These are phyloP conservation scores for Neofusicoccum umdonicola DNA, from an alignment of 2,329 filamentous ascomycete species.

Conservation along the genomic window DNA sequence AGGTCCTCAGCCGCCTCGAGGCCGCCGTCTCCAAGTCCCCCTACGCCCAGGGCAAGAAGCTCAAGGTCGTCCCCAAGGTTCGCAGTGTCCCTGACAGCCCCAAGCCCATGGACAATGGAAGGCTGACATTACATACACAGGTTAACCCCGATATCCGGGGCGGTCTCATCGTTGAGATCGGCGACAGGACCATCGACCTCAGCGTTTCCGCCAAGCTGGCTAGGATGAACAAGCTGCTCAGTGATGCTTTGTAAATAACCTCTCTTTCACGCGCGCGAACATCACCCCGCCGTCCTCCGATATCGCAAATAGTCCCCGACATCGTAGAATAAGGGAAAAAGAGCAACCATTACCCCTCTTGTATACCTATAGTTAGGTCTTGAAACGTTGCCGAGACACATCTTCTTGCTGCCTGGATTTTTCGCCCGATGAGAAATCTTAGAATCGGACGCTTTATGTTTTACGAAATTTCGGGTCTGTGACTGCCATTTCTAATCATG, in stretches of 20 bases:
- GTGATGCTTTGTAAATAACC: slow-evolving; percentile 82
- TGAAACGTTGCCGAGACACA: neutral
- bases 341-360: neutral
- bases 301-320: neutral
- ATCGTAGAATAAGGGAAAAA: neutral
- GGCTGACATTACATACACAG: slow-evolving; percentile 40
- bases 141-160: slow-evolving; percentile 94
- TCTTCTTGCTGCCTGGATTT: neutral
- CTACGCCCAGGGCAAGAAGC: slow-evolving; percentile 91
- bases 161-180: slow-evolving; percentile 91
- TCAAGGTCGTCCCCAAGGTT: slow-evolving; percentile 92
- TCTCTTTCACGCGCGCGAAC: neutral
- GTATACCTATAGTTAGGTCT: slow-evolving; percentile 13
- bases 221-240: slow-evolving; percentile 99
- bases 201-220: slow-evolving; percentile 91
- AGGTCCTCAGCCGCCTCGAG: slow-evolving; percentile 83
- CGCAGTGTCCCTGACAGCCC: slow-evolving; percentile 18
- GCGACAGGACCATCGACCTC: slow-evolving; percentile 96
- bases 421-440: neutral
- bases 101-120: neutral
- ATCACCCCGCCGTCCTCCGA: neutral
- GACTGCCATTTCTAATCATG: too few relatives aligned
- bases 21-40: slow-evolving; percentile 82
- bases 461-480: too few relatives aligned
- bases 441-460: neutral